Evolutionary conservation across 2,329 filamentous ascomycete species (phyloP), one percentile per base, ranked within the genome.

Genomic region (Daldinia eschscholtzii): DNA sequence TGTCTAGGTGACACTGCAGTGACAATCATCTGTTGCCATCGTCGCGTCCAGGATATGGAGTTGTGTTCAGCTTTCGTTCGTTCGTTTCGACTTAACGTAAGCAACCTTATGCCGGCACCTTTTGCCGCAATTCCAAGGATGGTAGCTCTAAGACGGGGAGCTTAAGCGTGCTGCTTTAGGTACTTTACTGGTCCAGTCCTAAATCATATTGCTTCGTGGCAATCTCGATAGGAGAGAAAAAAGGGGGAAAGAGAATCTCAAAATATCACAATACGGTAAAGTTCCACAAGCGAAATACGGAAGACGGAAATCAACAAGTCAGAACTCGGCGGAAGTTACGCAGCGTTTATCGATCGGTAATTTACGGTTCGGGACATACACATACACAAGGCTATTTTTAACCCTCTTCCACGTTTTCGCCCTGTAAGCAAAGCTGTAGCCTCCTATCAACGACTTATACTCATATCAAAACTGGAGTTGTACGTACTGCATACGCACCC

Each of bases 1-100:
- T 55, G 33, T 64, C 61, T 67, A 57, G 67, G 71, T 73, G 56
- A 68, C 71, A 73, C 71, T 70, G 67, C 71, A 72, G 63, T 37
- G 70, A 65, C 57, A 70, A 72, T 72, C 70, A 70, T 67, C 53
- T 64, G 62, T 58, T 60, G 59, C 60, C 57, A 53, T 70, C 55
- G 62, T 52, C 57, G 61, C 23, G 57, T 63, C 70, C 62, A 66
- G 62, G 67, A 71, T 71, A 70, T 64, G 67, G 61, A 71, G 67
- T 65, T 70, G 63, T 67, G 64, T 68, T 65, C 42, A 61, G 53
- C 42, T 57, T 61, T 66, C 64, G 68, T 70, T 67, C 66, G 58
- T 64, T 63, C 52, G n/a, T 41, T 42, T 63, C 35, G 35, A 44
- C 64, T 58, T 58, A 53, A 59, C 58, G 41, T 64, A 67, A 65